Evolutionary conservation across 2,329 filamentous ascomycete species (phyloP).

Genomic region (Colletotrichum tabaci): DNA sequence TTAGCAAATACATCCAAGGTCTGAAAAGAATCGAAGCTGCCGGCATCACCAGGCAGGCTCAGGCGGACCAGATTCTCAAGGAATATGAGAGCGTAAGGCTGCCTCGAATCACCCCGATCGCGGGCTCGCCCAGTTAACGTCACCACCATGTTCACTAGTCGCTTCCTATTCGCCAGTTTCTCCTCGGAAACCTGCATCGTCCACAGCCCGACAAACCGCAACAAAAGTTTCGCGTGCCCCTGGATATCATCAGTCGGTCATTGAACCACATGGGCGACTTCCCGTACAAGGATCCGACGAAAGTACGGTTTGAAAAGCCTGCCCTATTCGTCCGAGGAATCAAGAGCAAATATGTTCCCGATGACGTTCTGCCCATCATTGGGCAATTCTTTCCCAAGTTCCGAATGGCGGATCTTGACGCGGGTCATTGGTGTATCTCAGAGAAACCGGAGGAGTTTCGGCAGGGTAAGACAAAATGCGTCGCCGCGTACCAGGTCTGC

Average conservation of each 20-base stretch:
- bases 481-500: background rate
- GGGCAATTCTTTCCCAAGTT: slow-evolving; percentile 88
- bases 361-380: slow-evolving; percentile 84
- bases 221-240: slow-evolving; percentile 84
- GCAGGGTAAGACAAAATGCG: slow-evolving; percentile 67
- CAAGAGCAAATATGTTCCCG: slow-evolving; percentile 82
- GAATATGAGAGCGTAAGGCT: slow-evolving; percentile 77
- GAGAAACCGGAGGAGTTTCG: slow-evolving; percentile 87
- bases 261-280: slow-evolving; percentile 89
- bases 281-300: slow-evolving; percentile 82
- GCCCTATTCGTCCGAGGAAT: slow-evolving; percentile 87
- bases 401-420: slow-evolving; percentile 79
- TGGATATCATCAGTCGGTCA: slow-evolving; percentile 77
- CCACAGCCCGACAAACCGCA: slow-evolving; percentile 60
- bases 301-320: slow-evolving; percentile 79
- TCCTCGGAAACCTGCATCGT: slow-evolving; percentile 86
- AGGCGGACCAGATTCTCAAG: slow-evolving; percentile 85
- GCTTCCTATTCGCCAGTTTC: slow-evolving; percentile 87
- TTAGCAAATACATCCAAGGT: slow-evolving; percentile 84
- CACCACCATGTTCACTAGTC: slow-evolving; percentile 58
- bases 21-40: slow-evolving; percentile 87
- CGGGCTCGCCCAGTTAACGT: background rate
- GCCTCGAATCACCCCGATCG: background rate
- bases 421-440: slow-evolving; percentile 91
- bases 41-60: slow-evolving; percentile 76